These are phyloP conservation scores for Fusarium devonianum DNA, from an alignment of 2,329 filamentous ascomycete species.

Conservation along the genomic window DNA sequence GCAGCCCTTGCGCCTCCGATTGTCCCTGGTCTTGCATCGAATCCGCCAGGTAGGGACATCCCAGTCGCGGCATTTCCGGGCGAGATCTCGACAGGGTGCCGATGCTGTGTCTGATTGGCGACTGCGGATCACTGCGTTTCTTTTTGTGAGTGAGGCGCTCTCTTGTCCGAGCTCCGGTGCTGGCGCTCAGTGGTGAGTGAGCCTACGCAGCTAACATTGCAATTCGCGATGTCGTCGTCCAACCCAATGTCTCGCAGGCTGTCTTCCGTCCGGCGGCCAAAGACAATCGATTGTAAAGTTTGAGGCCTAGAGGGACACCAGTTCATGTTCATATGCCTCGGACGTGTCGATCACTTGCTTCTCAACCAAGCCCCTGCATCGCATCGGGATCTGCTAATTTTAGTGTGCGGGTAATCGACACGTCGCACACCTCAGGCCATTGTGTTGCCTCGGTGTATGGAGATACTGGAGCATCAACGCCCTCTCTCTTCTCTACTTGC, in stretches of 20 bases:
- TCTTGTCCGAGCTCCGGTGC: not conserved
- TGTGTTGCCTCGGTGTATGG: slow-evolving; percentile 4
- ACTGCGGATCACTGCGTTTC: slow-evolving; percentile 14
- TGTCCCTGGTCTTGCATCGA: not conserved
- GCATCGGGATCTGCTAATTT: slow-evolving; percentile 30
- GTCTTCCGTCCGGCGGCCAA: slow-evolving; percentile 1
- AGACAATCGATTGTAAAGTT: not conserved
- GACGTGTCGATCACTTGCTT: slow-evolving; percentile 3
- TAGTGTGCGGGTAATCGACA: slow-evolving; percentile 25
- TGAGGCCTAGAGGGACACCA: not conserved
- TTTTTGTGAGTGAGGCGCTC: slow-evolving; percentile 5
- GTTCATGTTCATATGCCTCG: slow-evolving; percentile 7
- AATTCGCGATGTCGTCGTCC: not conserved
- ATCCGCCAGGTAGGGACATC: slow-evolving; percentile 25
- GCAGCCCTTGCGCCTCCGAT: slow-evolving; percentile 4
- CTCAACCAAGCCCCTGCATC: slow-evolving; percentile 19
- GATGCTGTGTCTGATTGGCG: slow-evolving; percentile 24
- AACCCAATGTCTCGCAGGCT: slow-evolving; percentile 1
- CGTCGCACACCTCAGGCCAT: slow-evolving; percentile 29
- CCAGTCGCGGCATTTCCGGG: slow-evolving; percentile 40
- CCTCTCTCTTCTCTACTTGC: not conserved
- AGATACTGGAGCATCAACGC: slow-evolving; percentile 4
- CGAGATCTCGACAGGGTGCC: slow-evolving; percentile 22
- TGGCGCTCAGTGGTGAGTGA: slow-evolving; percentile 9
- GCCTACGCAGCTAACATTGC: not conserved